phyloP scores from a whole-genome alignment of 768 basidiomycete genomes.

The Pseudohyphozyma bogoriensis region DNA sequence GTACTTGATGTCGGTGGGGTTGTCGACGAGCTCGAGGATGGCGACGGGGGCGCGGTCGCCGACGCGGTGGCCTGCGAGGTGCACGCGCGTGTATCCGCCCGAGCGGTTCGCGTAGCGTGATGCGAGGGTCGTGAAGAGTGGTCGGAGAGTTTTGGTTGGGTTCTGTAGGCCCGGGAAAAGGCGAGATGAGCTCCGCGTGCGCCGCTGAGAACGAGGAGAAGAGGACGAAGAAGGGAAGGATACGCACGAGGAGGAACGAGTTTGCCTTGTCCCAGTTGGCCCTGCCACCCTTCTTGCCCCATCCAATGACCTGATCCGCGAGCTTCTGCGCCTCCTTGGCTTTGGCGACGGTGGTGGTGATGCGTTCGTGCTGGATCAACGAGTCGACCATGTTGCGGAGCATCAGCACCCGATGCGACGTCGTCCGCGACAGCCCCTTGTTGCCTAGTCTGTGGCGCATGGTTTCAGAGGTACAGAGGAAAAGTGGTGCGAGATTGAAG shows the following conservation, averaged over 20 bases:
- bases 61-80: conserved; percentile 74
- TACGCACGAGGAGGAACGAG: conserved; percentile 54
- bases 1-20: conserved; percentile 73
- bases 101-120: conserved; percentile 67
- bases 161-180: conserved; percentile 29
- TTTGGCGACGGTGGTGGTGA: conserved; percentile 90
- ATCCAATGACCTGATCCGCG: conserved; percentile 90
- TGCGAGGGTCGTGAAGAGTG: conserved; percentile 70
- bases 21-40: conserved; percentile 89
- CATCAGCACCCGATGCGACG: conserved; percentile 87
- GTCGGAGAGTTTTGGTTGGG: conserved; percentile 59
- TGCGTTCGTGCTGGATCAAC: conserved; percentile 85
- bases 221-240: not conserved
- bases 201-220: not conserved
- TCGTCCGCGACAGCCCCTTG: conserved; percentile 47
- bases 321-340: conserved; percentile 82
- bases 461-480: conserved; percentile 36
- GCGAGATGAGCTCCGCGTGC: not conserved
- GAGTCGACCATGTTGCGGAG: conserved; percentile 89
- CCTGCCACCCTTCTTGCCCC: conserved; percentile 65
- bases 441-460: not conserved
- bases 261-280: conserved; percentile 61
- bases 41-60: conserved; percentile 92
- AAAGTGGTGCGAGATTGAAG: not conserved
- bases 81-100: conserved; percentile 91